Evolutionary conservation across 2,329 filamentous ascomycete species (phyloP), one percentile per base, ranked within the genome.

Genomic region (Claviceps pazoutovae): DNA sequence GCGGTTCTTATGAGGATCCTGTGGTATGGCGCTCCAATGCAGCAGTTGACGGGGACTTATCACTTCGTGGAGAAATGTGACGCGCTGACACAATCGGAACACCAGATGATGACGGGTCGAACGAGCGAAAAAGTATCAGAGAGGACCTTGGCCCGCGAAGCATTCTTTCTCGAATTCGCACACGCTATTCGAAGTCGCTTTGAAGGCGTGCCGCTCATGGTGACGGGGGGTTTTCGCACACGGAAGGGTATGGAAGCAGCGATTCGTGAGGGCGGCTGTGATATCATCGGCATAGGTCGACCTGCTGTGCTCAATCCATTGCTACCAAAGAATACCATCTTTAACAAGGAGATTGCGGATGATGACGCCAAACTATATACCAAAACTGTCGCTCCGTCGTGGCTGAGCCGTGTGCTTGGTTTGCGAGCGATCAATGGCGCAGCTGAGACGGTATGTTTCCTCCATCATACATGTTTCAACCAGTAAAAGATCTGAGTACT

Each of bases 161-260:
- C 81, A 0, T 86, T 83, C 68, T 86, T 87, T 66, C 68, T 85
- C 1, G 76, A 84, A 46, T 86, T 85, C 56, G 78, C 79, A 0
- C 65, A 69, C n/a, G 66, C 69, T 8, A 72, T 78, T 37, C 71
- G 77, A 30, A 59, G 61, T 4, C 63, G 66, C 23, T 70, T 75
- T 51, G 70, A 72, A 0, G 56, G 65, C 3, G 62, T 75, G 0
- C 64, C 72, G 0, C 62, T 80, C 36, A 74, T 80, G 68, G 71
- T 85, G 3, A 84, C 79, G 0, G 82, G 82, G 3, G 82, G 82
- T 0, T 83, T 86, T 62, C 72, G 79, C 1, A 75, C 72, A 0
- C 58, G 71, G 0, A 51, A 52, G 1, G 70, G 70, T 2, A 71
- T 73, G 65, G 69, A 72, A 48, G 60, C 57, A 0, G 71, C 71